These are phyloP conservation scores for Hemisphaericaspora subhashii DNA, from an alignment of 1,139 yeast genomes.

Conservation along the genomic window DNA sequence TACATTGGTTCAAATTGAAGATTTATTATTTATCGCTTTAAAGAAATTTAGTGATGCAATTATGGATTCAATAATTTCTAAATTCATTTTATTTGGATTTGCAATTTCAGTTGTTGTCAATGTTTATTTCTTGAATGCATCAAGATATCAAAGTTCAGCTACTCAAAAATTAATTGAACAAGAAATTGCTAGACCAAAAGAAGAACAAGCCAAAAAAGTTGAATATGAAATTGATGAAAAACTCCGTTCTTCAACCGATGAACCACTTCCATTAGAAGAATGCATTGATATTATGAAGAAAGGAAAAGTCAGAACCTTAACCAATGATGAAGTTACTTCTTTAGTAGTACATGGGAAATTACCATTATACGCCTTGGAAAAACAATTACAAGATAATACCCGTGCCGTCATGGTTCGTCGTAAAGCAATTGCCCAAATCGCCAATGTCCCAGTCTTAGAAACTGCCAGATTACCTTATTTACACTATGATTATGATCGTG, in stretches of 20 bases:
- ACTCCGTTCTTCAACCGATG: constrained; percentile 16
- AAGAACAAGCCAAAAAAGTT: constrained; percentile 2
- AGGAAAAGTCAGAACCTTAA: constrained; percentile 67
- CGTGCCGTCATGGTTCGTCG: constrained; percentile 95
- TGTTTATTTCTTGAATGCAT: constrained; percentile 77
- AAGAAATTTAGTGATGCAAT: constrained; percentile 69
- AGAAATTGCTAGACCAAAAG: constrained; percentile 34
- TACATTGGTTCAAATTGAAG: constrained; percentile 64
- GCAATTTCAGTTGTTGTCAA: constrained; percentile 78
- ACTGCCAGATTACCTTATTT: constrained; percentile 72
- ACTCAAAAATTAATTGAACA: constrained; percentile 45
- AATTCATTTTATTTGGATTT: constrained; percentile 70
- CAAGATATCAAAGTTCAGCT: constrained; percentile 56
- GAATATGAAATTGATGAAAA: constrained; percentile 5
- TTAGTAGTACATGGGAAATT: constrained; percentile 76
- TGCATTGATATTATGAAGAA: constrained; percentile 62
- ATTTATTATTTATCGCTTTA: constrained; percentile 51
- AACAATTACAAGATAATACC: constrained; percentile 79
- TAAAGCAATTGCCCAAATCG: constrained; percentile 79
- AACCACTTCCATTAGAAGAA: constrained; percentile 54
- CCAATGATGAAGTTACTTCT: constrained; percentile 70
- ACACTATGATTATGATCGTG: constrained; percentile 90
- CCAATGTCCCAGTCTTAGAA: constrained; percentile 79
- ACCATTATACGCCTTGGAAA: constrained; percentile 92
- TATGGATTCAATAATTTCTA: constrained; percentile 78